Evolutionary conservation across 1,284 basidiomycete species (phyloP), one percentile per base, ranked within the genome.

Genomic region (Quambalaria eucalypti): DNA sequence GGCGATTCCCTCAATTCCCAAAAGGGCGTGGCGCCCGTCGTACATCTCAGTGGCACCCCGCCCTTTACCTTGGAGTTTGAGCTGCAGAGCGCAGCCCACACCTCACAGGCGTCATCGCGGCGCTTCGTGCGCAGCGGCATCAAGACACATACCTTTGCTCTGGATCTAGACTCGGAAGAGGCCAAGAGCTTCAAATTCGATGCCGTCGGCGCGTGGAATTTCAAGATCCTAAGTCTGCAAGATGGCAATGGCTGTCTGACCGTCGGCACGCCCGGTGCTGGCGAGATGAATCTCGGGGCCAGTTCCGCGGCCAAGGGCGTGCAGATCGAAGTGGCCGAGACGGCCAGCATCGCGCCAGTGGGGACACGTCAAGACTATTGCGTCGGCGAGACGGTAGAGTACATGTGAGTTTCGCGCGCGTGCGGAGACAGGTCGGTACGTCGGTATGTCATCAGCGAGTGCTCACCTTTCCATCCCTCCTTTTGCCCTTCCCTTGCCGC

Each of bases 351-450:
- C 57, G 82, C 90, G 31, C 84, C 91, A 0, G 84, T 90, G 61
- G 86, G 87, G 62, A 79, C 85, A 44, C 82, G 85, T 50, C 80
- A 81, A 61, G 86, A 97, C 75, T 86, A 87, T 65, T 98, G 93
- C 76, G 87, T 90, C 8, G 93, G 92, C 26, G 92, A 97, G 66
- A 81, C 84, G 48, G 82, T 89, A 9, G 88, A 90, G 63, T 97
- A 93, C 80, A 84, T 92, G 69, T 39, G 36, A 39, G 36, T 39
- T n/a, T n/a, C n/a, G n/a, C n/a, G n/a, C n/a, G n/a, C n/a, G n/a
- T n/a, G n/a, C n/a, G n/a, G 36, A 39, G 12, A 19, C 28, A 21
- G 7, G 4, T 21, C 23, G 14, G 44, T n/a, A 16, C 44, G 4
- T 23, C 6, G 21, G 14, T 42, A 28, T n/a, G 4, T 12, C 7